These are phyloP conservation scores for Penicillium fimorum DNA, from an alignment of 495 filamentous ascomycete species.

Conservation along the genomic window DNA sequence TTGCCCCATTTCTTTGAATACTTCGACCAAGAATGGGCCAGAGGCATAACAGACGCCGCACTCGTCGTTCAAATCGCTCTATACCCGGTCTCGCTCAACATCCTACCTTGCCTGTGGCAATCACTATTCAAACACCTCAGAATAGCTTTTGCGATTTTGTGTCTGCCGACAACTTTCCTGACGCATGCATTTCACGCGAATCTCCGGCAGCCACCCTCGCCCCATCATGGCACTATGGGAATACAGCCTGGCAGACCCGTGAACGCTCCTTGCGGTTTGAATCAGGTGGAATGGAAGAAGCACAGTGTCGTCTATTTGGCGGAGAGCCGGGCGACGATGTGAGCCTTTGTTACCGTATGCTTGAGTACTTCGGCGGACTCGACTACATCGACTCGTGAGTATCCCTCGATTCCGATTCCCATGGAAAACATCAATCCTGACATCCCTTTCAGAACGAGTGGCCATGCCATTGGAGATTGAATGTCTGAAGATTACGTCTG, in stretches of 20 bases:
- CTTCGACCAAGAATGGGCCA: slow-evolving; percentile 41
- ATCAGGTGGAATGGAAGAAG: slow-evolving; percentile 30
- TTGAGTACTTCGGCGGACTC: slow-evolving; percentile 49
- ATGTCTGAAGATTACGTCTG: neutral
- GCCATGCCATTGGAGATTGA: slow-evolving; percentile 30
- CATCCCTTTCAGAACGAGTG: slow-evolving; percentile 21
- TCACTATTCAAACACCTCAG: slow-evolving; percentile 15
- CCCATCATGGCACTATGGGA: slow-evolving; percentile 45
- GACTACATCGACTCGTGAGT: slow-evolving; percentile 51
- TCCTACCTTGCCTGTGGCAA: slow-evolving; percentile 11
- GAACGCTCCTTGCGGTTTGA: slow-evolving; percentile 28
- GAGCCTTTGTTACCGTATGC: slow-evolving; percentile 47
- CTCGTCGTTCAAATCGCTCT: slow-evolving; percentile 39
- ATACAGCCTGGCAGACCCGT: slow-evolving; percentile 39
- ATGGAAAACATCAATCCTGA: neutral
- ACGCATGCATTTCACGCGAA: slow-evolving; percentile 23
- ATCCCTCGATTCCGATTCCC: neutral
- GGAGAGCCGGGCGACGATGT: slow-evolving; percentile 49
- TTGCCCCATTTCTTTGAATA: slow-evolving; percentile 9
- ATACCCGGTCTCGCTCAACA: slow-evolving; percentile 1
- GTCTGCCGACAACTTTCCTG: slow-evolving; percentile 12
- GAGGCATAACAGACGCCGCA: slow-evolving; percentile 49
- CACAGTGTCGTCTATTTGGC: slow-evolving; percentile 47
- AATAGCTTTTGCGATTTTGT: slow-evolving; percentile 9
- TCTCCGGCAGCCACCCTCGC: slow-evolving; percentile 29